Evolutionary conservation across 1,284 basidiomycete genomes (phyloP), one percentile per base, ranked within the genome.

Genomic region (Boletus nobilissimus): DNA sequence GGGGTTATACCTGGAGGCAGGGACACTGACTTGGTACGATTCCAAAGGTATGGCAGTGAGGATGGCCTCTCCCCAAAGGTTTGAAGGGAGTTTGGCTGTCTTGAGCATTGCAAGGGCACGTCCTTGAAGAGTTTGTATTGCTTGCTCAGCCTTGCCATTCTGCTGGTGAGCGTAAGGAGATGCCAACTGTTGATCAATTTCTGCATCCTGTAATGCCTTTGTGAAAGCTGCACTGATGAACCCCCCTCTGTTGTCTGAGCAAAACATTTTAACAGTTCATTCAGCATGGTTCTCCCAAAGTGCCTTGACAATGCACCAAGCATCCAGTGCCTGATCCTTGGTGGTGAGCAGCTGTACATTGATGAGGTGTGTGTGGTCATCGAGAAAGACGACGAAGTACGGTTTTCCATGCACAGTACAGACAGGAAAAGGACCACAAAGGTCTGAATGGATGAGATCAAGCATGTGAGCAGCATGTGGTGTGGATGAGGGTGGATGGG

Each of bases 351-450:
- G 9, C 10, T 72, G 54, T 4, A 76, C 70, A 24, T 72, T 67
- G 4, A 76, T 6, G 5, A 76, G 57, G 24, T 76, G 16, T 1
- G 51, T 40, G 34, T 73, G 66, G 24, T 76, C 46, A 16, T 76
- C 57, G 1, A 76, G 54, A 32, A 75, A 75, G 3, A 75, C 22
- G 5, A 76, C 32, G 19, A 73, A 76, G 14, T 73, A 76, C 0
- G 54, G 46, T 8, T 73, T 72, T 0, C 26, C 19, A 2, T 73
- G 65, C 0, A 32, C 57, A 0, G 70, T 76, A 1, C 24, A 7
- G 3, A 34, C 7, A 4, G 57, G 65, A 16, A 76, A 76, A 1
- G 70, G 74, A 2, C 74, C 54, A 67, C 70, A 76, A 0, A 76
- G 11, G 18, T 76, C 26, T 1, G 70, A 76, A 11, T 76, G 54